Conservation (phyloP, 1,284 basidiomycete species). For the Ustilago esculenta region DNA sequence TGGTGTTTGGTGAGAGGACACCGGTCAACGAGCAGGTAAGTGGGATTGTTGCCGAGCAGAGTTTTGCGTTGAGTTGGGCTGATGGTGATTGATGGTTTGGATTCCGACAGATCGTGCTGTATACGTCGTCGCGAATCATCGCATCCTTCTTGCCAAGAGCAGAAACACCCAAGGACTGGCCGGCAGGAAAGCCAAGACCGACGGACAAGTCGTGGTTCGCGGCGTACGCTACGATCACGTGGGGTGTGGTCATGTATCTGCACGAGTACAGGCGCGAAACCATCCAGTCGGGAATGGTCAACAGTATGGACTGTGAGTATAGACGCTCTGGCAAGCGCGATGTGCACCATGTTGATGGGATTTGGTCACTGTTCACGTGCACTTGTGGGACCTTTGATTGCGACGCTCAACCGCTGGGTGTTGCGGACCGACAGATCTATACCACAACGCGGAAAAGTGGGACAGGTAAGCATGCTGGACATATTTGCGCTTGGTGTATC, state of each 20-base stretch:
- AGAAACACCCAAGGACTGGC: constrained; percentile 54
- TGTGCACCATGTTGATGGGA: too few relatives aligned
- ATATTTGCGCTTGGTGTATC: too few relatives aligned
- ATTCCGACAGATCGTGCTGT: constrained; percentile 84
- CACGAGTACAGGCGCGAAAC: constrained; percentile 86
- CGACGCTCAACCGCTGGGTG: too few relatives aligned
- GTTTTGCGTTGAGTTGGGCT: too few relatives aligned
- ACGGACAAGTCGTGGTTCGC: constrained; percentile 80
- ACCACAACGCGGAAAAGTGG: constrained; percentile 66
- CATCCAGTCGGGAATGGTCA: constrained; percentile 87
- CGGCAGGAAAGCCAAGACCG: constrained; percentile 61
- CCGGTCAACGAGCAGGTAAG: constrained; percentile 97
- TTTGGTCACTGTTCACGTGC: too few relatives aligned
- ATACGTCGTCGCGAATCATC: constrained; percentile 68
- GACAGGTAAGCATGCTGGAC: constrained; percentile 39
- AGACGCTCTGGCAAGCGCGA: too few relatives aligned
- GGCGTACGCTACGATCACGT: constrained; percentile 85
- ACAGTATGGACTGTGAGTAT: constrained; percentile 69
- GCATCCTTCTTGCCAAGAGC: constrained; percentile 62
- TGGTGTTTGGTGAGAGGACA: constrained; percentile 91
- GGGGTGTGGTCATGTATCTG: constrained; percentile 98
- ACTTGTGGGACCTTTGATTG: too few relatives aligned
- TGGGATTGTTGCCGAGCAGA: too few relatives aligned
- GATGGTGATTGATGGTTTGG: too few relatives aligned
- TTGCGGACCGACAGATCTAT: constrained; percentile 52